Base-by-base conservation (phyloP, 176 grass and related monocot species). In the Aechmea fasciata region DNA sequence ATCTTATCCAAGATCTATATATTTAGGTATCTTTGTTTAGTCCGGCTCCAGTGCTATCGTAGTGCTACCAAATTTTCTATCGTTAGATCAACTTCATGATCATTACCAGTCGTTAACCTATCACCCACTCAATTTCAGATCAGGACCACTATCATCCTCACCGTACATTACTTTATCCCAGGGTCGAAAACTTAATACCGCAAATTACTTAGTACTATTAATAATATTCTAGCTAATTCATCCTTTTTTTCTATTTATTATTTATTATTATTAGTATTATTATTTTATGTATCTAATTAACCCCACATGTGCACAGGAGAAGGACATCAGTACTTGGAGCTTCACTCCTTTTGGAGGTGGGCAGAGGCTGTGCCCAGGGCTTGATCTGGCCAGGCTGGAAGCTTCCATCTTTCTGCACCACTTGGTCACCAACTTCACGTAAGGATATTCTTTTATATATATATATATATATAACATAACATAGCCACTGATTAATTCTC, bases 321-420 rank as follows among this genome's bases (percentile, higher is more conserved):
- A 81, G 84, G 89, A 93, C 55, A 75, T 75, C 48, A 85, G 89
- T 84, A 85, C 66, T 25, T 83, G 84, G 78, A 90, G 79, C 65
- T 99, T 99, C 77, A 93, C 82, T 50, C 94, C 94, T 77, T 99
- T 99, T 75, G 94, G 94, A 23, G 94, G 94, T 78, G 94, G 94
- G 79, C 87, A 90, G 79, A 93, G 89, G 74, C 82, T 99, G 79
- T 99, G 94, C 83, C 94, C 94, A 26, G 94, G 94, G 66, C 82
- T 93, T 52, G 89, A 99, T 90, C 87, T 93, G 24, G 90, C 94
- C 75, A 93, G 90, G 87, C 84, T 99, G 82, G 94, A 99, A 85
- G 89, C 87, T 70, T 87, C 86, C 82, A 93, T 99, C 76, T 99
- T 99, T 84, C 89, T 99, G 9, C 94, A 99, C 82, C 94, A 99